Evolutionary conservation across 2,329 filamentous ascomycete genomes (phyloP).

Genomic region (Macroventuria anomochaeta): DNA sequence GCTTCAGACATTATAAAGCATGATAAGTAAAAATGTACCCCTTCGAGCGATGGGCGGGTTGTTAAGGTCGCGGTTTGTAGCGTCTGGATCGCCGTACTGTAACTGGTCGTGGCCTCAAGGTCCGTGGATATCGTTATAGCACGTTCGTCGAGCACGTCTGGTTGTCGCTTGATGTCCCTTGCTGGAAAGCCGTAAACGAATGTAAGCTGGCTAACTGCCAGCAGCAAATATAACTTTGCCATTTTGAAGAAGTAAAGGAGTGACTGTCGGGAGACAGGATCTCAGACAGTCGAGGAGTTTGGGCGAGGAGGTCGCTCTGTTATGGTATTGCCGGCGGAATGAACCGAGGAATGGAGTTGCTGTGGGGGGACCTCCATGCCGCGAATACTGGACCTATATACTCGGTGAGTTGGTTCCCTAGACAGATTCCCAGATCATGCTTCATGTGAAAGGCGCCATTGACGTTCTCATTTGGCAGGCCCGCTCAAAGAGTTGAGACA

Average conservation of each 20-base stretch:
- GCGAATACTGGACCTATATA: constrained; percentile 30
- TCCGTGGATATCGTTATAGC: constrained; percentile 30
- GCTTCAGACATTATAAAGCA: background rate
- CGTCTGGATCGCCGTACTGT: constrained; percentile 34
- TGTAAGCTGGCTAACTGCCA: constrained; percentile 33
- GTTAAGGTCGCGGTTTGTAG: constrained; percentile 40
- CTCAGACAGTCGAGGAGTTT: constrained; percentile 21
- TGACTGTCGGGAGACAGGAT: constrained; percentile 25
- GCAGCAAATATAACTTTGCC: constrained; percentile 35
- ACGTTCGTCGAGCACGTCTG: constrained; percentile 25
- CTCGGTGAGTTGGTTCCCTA: constrained; percentile 12
- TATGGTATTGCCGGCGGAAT: constrained; percentile 32
- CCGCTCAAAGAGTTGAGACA: constrained; percentile 28
- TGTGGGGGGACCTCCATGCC: constrained; percentile 25
- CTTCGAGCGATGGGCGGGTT: constrained; percentile 33
- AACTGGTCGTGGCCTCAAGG: constrained; percentile 40
- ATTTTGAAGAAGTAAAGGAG: constrained; percentile 25
- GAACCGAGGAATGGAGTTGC: constrained; percentile 39
- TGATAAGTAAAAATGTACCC: constrained; percentile 27
- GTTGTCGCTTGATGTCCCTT: constrained; percentile 18
- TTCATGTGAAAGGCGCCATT: constrained; percentile 32
- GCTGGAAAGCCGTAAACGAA: constrained; percentile 36
- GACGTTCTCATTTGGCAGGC: constrained; percentile 34
- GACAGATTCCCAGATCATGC: constrained; percentile 13
- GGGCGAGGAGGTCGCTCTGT: constrained; percentile 3